Evolutionary conservation across 2,329 filamentous ascomycete genomes (phyloP).

Genomic region (Beauveria medogensis): DNA sequence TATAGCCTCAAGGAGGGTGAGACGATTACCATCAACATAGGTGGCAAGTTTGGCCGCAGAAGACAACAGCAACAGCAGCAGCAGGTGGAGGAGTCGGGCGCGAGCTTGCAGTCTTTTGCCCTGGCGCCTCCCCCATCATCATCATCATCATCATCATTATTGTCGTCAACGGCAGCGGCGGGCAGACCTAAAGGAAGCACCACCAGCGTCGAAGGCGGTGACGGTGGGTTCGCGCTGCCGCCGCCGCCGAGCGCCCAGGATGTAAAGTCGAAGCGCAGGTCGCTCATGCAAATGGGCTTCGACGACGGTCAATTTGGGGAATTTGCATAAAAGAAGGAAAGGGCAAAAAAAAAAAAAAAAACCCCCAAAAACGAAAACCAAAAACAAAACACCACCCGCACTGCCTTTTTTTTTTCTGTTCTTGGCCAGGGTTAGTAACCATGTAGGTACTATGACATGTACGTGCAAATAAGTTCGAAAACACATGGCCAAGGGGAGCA

Average conservation of each 20-base stretch:
- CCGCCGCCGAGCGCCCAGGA: constrained; percentile 58
- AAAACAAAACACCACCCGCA: background rate
- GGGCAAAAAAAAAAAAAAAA: background rate
- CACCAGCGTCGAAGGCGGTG: constrained; percentile 12
- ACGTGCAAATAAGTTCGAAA: too few relatives aligned
- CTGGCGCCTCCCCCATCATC: constrained; percentile 60
- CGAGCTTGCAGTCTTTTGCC: constrained; percentile 52
- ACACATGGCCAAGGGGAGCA: too few relatives aligned
- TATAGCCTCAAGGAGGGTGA: constrained; percentile 84
- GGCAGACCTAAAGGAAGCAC: constrained; percentile 15
- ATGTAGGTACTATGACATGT: too few relatives aligned
- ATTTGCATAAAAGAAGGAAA: constrained; percentile 45
- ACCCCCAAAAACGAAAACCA: too few relatives aligned
- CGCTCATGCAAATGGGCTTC: constrained; percentile 63
- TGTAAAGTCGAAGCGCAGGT: constrained; percentile 51
- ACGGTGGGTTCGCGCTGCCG: constrained; percentile 47
- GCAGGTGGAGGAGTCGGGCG: constrained; percentile 12
- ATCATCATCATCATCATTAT: constrained; percentile 16
- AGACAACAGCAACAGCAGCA: constrained; percentile 23
- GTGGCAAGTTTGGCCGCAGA: constrained; percentile 39
- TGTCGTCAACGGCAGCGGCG: constrained; percentile 15
- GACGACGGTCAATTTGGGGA: constrained; percentile 86
- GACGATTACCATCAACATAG: constrained; percentile 76
- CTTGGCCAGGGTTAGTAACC: too few relatives aligned
- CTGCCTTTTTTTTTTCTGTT: too few relatives aligned